These are phyloP conservation scores for Ogataea zsoltii DNA, from an alignment of 805 yeast genomes.

Conservation along the genomic window DNA sequence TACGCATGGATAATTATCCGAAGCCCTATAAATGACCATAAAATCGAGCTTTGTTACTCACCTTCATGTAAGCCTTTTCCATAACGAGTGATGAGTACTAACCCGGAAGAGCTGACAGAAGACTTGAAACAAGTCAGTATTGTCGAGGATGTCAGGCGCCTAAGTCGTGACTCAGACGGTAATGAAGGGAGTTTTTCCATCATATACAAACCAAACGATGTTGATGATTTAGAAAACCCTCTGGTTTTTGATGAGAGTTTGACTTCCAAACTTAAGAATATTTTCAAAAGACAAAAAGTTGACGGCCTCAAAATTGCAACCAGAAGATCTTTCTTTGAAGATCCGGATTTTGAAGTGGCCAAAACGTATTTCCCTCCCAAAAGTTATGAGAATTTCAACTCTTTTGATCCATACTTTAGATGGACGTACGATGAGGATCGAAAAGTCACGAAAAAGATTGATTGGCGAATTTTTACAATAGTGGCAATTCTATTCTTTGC, in stretches of 20 bases:
- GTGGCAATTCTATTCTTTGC: conserved; percentile 48
- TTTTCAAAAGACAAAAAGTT: conserved; percentile 4
- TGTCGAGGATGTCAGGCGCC: not conserved
- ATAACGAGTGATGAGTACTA: too few relatives aligned
- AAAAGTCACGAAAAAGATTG: conserved; percentile 13
- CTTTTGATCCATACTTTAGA: conserved; percentile 18
- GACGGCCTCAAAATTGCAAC: conserved; percentile 16
- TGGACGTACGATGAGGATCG: conserved; percentile 21
- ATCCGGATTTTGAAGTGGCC: conserved; percentile 15
- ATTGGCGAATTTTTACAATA: conserved; percentile 13
- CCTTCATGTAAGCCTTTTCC: too few relatives aligned
- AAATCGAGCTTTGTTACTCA: too few relatives aligned
- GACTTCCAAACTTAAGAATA: conserved; percentile 7
- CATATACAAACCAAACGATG: conserved; percentile 9
- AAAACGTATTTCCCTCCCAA: conserved; percentile 13
- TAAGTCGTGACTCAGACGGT: not conserved
- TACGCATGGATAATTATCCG: too few relatives aligned
- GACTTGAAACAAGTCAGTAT: not conserved
- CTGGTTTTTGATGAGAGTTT: conserved; percentile 9
- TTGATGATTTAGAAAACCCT: conserved; percentile 13
- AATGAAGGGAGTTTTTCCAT: not conserved
- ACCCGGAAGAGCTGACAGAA: too few relatives aligned
- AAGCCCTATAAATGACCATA: too few relatives aligned
- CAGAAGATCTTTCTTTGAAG: conserved; percentile 16
- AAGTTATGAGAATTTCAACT: conserved; percentile 14